phyloP scores from a whole-genome alignment of 2,329 filamentous ascomycete genomes.

The Aspergillus uvarum region DNA sequence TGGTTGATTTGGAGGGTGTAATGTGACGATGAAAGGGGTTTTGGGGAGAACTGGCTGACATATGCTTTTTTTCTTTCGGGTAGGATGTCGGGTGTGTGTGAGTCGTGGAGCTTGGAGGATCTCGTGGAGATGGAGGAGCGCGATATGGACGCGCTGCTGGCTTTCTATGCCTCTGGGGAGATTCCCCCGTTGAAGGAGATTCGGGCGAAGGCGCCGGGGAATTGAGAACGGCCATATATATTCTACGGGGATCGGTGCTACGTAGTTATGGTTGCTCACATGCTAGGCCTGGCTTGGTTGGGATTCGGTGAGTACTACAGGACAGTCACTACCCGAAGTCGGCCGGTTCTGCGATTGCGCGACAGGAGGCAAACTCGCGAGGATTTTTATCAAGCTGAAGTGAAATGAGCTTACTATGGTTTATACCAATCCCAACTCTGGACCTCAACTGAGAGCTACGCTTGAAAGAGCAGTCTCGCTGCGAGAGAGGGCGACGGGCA shows the following conservation, averaged over 20 bases:
- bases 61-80: no score
- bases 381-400: no score
- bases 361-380: no score
- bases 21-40: no score
- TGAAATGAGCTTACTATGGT: no score
- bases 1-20: no score
- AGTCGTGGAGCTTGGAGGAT: slow-evolving; percentile 80
- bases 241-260: not conserved
- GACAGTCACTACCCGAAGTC: not conserved
- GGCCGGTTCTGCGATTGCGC: not conserved
- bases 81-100: slow-evolving; percentile 91
- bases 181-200: slow-evolving; percentile 41
- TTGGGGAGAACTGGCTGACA: no score
- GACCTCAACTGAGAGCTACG: not conserved
- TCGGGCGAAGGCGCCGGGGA: slow-evolving; percentile 16
- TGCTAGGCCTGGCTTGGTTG: no score
- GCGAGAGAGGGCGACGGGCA: not conserved
- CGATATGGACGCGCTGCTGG: slow-evolving; percentile 80
- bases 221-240: not conserved
- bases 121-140: slow-evolving; percentile 77
- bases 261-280: no score
- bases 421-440: no score
- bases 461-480: not conserved
- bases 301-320: no score
- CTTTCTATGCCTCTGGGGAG: slow-evolving; percentile 60